Base-by-base conservation (phyloP, 108 stramenopile species). In the Skeletonema menzelii region DNA sequence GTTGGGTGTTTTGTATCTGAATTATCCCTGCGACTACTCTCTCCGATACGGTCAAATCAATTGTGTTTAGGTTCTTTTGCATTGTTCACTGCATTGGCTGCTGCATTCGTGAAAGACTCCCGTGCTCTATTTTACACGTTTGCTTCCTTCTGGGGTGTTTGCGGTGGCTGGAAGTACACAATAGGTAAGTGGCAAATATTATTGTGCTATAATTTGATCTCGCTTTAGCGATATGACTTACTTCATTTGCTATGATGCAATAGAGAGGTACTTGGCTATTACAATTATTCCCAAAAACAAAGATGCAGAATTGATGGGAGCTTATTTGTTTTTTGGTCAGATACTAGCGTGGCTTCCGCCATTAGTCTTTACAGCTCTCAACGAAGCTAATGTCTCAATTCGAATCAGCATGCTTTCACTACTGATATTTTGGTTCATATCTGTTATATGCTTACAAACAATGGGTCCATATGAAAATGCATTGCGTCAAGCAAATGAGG, bases 301-400 rank as follows among this genome's bases (percentile, higher is more conserved):
- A 71, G 92, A 93, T 64, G 85, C 87, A 24, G 92, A 93, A 63
- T 63, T 90, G 14, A 89, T 88, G 87, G 92, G 92, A 27, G 38
- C 81, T 14, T 93, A 86, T 59, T 73, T 89, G 27, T 93, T 85
- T 69, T 81, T 82, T 32, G 59, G 75, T 0, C 70, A 71, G 37
- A 72, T 69, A 46, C 20, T 85, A 5, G 19, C 66, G 19, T 82
- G 81, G 81, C 30, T 82, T 12, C 81, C 81, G 4, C 69, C 81
- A n/a, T 26, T 75, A 15, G 37, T 77, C 8, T 82, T 82, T 64
- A 77, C 76, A n/a, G 32, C 53, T 10, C 56, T 82, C 67, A 77
- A 77, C 42, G 72, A 77, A 28, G 63, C 59, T 15, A 72, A 65
- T 26, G 56, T 85, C 19, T 17, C 34, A 8, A 82, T 82, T 34